Conservation (phyloP, 371 early-diverging fungal genomes). For the Rhizopus arrhizus region DNA sequence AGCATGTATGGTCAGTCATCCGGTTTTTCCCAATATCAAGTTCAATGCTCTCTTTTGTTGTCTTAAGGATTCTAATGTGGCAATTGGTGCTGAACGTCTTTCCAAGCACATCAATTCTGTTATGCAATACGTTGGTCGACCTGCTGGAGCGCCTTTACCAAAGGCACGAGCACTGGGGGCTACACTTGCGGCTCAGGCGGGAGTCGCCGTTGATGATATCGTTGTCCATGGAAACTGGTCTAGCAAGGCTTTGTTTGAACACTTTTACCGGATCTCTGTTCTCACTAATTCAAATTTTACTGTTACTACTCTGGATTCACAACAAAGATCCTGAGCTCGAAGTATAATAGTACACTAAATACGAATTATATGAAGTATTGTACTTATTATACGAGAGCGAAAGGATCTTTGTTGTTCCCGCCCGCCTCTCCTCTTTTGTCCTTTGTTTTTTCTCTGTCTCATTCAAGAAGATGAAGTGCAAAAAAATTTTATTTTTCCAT, state of each 20-base stretch:
- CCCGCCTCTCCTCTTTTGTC: constrained; percentile 8
- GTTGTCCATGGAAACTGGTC: constrained; percentile 29
- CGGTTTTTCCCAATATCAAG: too few species aligned
- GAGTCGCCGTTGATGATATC: constrained; percentile 26
- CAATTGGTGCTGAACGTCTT: too few species aligned
- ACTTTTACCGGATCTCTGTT: constrained; percentile 32
- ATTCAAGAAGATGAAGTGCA: too few species aligned
- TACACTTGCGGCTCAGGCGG: constrained; percentile 20
- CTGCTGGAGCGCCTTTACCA: constrained; percentile 6
- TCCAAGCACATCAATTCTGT: too few species aligned
- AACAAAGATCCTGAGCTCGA: constrained; percentile 14
- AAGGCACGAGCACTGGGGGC: constrained; percentile 29
- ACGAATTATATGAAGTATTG: constrained; percentile 1
- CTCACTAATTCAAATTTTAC: constrained; percentile 27
- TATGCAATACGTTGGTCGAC: too few species aligned
- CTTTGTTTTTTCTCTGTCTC: background rate
- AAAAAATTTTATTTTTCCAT: too few species aligned
- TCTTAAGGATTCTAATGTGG: too few species aligned
- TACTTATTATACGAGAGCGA: constrained; percentile 6
- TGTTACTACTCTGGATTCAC: constrained; percentile 16
- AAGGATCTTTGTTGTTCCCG: constrained; percentile 11
- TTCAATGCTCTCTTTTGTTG: too few species aligned
- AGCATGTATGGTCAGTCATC: too few species aligned
- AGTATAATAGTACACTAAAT: constrained; percentile 9
- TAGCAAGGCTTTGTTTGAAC: constrained; percentile 3